Conservation (phyloP, 192 early-diverging fungal species). For the Allomyces arbusculus region DNA sequence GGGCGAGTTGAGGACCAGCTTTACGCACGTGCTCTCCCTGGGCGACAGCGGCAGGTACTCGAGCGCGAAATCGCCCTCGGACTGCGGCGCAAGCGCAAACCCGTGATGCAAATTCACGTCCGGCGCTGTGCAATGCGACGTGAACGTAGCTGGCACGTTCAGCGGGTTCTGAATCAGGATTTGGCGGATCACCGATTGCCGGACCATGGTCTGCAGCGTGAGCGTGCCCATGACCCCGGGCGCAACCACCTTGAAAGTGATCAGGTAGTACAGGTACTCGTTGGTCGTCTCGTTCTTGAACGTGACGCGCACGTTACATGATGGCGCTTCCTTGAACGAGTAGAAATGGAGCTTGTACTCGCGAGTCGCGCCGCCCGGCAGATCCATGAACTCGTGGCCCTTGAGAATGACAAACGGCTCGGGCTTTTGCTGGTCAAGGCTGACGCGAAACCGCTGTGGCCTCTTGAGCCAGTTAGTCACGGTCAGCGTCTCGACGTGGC, state of each 20-base stretch:
- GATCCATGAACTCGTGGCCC: conserved; percentile 35
- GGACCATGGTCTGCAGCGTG: conserved; percentile 20
- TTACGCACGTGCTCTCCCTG: conserved; percentile 15
- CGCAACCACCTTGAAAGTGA: conserved; percentile 27
- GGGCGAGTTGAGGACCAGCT: conserved; percentile 14
- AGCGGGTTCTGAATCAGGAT: conserved; percentile 29
- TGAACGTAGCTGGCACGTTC: conserved; percentile 20
- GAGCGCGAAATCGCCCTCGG: conserved; percentile 16
- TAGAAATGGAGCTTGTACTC: conserved; percentile 39
- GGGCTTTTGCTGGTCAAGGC: conserved; percentile 26
- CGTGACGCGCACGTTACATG: conserved; percentile 18
- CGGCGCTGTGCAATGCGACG: conserved; percentile 15
- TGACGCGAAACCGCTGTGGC: conserved; percentile 27
- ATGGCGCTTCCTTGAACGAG: conserved; percentile 33
- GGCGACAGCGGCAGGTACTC: conserved; percentile 34
- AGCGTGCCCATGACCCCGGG: conserved; percentile 26
- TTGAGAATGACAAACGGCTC: conserved; percentile 32
- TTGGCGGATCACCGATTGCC: conserved; percentile 15
- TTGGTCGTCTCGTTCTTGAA: conserved; percentile 40
- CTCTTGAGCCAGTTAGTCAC: conserved; percentile 34
- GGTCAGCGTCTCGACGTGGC: conserved; percentile 23
- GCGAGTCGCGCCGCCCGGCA: conserved; percentile 20
- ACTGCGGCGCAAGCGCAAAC: conserved; percentile 26
- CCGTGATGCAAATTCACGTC: conserved; percentile 28
- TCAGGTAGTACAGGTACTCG: conserved; percentile 29